Conservation (phyloP, 345 rosid species). For the Citrus trifoliata region DNA sequence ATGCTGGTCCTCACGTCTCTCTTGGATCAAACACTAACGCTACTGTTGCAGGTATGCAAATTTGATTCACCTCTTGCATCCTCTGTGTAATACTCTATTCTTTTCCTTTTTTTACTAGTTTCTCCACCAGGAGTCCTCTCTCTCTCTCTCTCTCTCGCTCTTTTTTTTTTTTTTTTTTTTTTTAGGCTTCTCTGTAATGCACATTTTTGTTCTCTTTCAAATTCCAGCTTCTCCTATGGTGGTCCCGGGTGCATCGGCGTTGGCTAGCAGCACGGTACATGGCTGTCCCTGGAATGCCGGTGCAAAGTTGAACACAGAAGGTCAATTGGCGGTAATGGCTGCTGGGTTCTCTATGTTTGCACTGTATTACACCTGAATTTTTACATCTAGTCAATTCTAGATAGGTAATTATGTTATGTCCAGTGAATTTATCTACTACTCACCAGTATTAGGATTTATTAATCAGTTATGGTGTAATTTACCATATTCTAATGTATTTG, state of each 20-base stretch:
- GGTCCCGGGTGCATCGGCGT: conserved; percentile 42
- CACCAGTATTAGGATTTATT: neutral
- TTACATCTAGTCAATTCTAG: neutral
- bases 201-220: neutral
- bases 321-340: conserved; percentile 17
- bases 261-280: conserved; percentile 33
- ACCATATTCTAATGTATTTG: neutral
- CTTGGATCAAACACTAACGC: conserved; percentile 37
- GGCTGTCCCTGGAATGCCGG: conserved; percentile 34
- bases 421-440: neutral
- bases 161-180: no score
- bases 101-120: neutral
- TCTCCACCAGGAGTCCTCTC: neutral
- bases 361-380: conserved; percentile 4
- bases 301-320: conserved; percentile 25
- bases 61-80: neutral
- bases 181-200: neutral
- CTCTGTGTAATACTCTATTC: neutral
- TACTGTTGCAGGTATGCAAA: conserved; percentile 38
- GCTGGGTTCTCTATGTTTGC: conserved; percentile 26
- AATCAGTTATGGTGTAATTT: neutral
- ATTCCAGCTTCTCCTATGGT: conserved; percentile 45
- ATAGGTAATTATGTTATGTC: neutral
- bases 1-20: conserved; percentile 46
- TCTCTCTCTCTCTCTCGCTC: neutral